Evolutionary conservation across 345 rosid genomes (phyloP).

Genomic region (Conringia planisiliqua): DNA sequence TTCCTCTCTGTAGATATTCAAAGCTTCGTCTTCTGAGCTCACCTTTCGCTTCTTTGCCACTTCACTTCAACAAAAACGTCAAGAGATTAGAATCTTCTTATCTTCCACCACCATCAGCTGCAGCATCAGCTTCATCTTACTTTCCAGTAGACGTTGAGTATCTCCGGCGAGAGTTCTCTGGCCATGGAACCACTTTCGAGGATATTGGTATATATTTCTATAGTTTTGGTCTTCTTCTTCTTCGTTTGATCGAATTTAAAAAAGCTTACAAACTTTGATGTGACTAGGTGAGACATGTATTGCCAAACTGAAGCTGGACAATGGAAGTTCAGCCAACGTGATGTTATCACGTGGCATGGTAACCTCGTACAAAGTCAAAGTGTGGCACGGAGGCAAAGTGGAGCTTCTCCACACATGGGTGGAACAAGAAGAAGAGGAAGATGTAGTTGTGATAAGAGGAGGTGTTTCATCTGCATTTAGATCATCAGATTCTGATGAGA

Average conservation of each 20-base stretch:
- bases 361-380: constrained; percentile 70
- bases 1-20: constrained; percentile 2
- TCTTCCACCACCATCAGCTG: constrained; percentile 8
- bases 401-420: constrained; percentile 84
- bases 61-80: not conserved
- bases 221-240: not conserved
- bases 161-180: constrained; percentile 63
- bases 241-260: not conserved
- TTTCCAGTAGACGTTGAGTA: constrained; percentile 60
- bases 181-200: constrained; percentile 76
- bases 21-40: constrained; percentile 9
- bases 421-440: constrained; percentile 46
- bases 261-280: constrained; percentile 7
- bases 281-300: constrained; percentile 49
- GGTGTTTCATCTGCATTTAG: constrained; percentile 59
- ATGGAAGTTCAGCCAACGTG: constrained; percentile 64
- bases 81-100: not conserved
- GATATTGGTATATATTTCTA: constrained; percentile 34
- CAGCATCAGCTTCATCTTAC: constrained; percentile 21
- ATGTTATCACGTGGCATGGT: constrained; percentile 68
- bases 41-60: constrained; percentile 16
- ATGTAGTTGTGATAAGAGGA: constrained; percentile 59
- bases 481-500: constrained; percentile 39
- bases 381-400: constrained; percentile 73
- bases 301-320: constrained; percentile 58